Conservation (phyloP, 1,284 basidiomycete species). For the Cryptococcus sp. region DNA sequence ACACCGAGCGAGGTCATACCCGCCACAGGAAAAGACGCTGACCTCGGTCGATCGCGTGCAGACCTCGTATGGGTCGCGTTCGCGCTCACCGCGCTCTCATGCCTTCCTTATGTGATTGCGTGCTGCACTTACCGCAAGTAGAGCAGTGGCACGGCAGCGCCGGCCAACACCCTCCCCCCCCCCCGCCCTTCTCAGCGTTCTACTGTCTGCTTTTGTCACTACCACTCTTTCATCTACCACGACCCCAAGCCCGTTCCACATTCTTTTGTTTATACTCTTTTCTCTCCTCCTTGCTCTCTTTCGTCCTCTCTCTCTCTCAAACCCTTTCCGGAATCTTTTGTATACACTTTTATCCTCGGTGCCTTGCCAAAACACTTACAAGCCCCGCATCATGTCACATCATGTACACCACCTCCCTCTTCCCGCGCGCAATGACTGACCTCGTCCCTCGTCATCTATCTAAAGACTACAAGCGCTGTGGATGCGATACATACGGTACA, state of each 20-base stretch:
- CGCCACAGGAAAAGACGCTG: not conserved
- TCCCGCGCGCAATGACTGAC: too few species aligned
- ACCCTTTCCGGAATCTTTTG: not conserved
- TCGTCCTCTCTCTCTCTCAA: too few species aligned
- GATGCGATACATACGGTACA: too few species aligned
- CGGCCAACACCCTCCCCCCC: not conserved
- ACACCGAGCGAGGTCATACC: not conserved
- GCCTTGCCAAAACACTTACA: not conserved
- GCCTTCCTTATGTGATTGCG: constrained; percentile 48
- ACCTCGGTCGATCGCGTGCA: constrained; percentile 8
- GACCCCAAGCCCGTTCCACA: not conserved
- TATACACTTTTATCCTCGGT: not conserved
- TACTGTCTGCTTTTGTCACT: too few species aligned
- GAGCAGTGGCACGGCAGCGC: not conserved
- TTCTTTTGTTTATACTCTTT: not conserved
- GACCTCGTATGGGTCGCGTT: constrained; percentile 50
- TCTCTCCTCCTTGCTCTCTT: not conserved
- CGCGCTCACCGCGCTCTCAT: constrained; percentile 41
- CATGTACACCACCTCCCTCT: too few species aligned
- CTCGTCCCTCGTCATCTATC: too few species aligned
- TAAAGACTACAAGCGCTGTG: too few species aligned
- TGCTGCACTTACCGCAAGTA: constrained; percentile 45
- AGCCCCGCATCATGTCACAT: too few species aligned
- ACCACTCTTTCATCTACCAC: not conserved
- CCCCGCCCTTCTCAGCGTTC: constrained; percentile 1